Evolutionary conservation across 2,329 filamentous ascomycete species (phyloP).

Genomic region (Aspergillus tamarii): DNA sequence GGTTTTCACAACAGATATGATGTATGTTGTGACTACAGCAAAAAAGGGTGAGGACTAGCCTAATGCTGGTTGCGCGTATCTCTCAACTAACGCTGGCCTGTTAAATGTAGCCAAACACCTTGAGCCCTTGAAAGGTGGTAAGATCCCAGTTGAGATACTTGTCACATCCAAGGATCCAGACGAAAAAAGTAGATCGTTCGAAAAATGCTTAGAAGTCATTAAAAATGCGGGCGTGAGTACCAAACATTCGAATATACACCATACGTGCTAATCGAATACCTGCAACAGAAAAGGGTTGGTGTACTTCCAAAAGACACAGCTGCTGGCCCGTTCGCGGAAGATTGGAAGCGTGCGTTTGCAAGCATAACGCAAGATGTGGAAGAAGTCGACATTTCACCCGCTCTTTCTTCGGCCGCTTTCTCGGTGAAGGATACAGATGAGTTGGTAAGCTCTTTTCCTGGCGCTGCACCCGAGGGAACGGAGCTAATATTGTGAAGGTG

Average conservation of each 20-base stretch:
- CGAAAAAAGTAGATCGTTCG: conserved; percentile 88
- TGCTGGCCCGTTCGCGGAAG: conserved; percentile 86
- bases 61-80: background rate
- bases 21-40: conserved; percentile 92
- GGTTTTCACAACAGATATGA: conserved; percentile 81
- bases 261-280: background rate
- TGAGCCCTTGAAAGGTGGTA: conserved; percentile 87
- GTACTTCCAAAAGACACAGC: conserved; percentile 82
- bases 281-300: conserved; percentile 79
- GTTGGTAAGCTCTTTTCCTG: conserved; percentile 55
- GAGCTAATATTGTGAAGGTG: conserved; percentile 53
- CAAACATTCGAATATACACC: background rate
- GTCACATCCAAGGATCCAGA: conserved; percentile 89
- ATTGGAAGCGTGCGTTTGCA: conserved; percentile 85
- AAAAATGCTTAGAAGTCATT: conserved; percentile 81
- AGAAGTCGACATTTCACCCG: conserved; percentile 81
- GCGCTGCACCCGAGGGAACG: background rate
- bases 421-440: conserved; percentile 95
- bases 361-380: conserved; percentile 83
- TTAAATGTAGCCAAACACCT: conserved; percentile 78
- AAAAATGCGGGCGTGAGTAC: conserved; percentile 78
- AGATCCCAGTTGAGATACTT: conserved; percentile 88
- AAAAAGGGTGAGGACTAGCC: conserved; percentile 77
- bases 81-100: background rate
- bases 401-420: conserved; percentile 81